Evolutionary conservation across 768 basidiomycete species (phyloP), one percentile per base, ranked within the genome.

Genomic region (Tulasnella sp.): DNA sequence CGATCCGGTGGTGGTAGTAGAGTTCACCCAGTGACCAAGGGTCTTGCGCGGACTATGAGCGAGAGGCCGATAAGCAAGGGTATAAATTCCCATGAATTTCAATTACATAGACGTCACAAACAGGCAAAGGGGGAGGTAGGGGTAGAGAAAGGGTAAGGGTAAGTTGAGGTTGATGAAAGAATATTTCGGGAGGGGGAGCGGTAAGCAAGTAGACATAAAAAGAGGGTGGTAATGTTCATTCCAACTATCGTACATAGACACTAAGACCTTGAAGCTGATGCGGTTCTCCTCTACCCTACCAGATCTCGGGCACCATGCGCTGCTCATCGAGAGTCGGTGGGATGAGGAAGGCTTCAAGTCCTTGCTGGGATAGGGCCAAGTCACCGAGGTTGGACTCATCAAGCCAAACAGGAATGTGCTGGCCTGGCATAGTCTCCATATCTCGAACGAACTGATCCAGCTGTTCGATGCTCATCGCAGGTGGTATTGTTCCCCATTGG

Each of bases 271-370:
- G 64, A 69, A 69, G 64, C 64, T 69, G 64, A n/a, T n/a, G n/a
- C n/a, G n/a, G n/a, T n/a, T n/a, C n/a, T n/a, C n/a, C n/a, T n/a
- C n/a, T n/a, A n/a, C n/a, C n/a, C 88, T 85, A 95, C 93, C 93
- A 94, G 79, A 95, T 94, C 85, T 93, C 93, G 75, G 92, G 89
- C 37, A 90, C 89, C 80, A 91, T 87, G 1, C 79, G 72, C 75
- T 80, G 80, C 72, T 84, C 84, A 58, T 92, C 80, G n/a, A 79
- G 94, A 84, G 94, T 92, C 42, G 88, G 86, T 22, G 94, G 94
- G 50, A 96, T 88, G 73, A 96, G 87, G 86, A 95, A 95, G 5
- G 94, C 93, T 83, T 96, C 93, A 87, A 96, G 94, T 82, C 95
- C 94, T 83, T 93, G 90, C 85, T 94, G 79, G 18, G 82, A 76